Evolutionary conservation across 2,329 filamentous ascomycete species (phyloP).

Genomic region (Fusarium sp.): DNA sequence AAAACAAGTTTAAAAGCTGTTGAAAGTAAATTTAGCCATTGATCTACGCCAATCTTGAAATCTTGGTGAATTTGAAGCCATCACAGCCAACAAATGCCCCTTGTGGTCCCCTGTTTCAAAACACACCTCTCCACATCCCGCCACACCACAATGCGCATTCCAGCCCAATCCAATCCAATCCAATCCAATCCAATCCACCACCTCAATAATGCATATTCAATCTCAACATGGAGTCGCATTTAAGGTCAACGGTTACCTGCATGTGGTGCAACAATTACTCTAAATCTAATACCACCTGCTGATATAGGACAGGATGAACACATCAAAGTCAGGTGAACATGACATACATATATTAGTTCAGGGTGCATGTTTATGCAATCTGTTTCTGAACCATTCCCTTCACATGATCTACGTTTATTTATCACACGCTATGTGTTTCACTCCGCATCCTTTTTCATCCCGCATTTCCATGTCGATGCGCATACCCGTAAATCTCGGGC

Average conservation of each 20-base stretch:
- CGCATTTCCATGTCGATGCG: slow-evolving; percentile 26
- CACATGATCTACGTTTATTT: slow-evolving; percentile 25
- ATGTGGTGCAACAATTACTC: slow-evolving; percentile 8
- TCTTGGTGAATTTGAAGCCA: background rate
- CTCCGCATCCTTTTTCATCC: slow-evolving; percentile 37
- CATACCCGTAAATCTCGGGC: slow-evolving; percentile 24
- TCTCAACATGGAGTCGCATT: slow-evolving; percentile 1
- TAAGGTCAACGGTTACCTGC: slow-evolving; percentile 1
- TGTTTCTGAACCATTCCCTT: slow-evolving; percentile 9
- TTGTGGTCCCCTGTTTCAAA: slow-evolving; percentile 29
- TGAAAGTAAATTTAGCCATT: background rate
- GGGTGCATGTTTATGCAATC: slow-evolving; percentile 25
- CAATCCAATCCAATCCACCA: background rate
- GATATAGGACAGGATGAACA: background rate
- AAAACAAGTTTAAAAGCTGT: slow-evolving; percentile 5
- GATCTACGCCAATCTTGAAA: background rate
- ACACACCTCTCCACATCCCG: slow-evolving; percentile 26
- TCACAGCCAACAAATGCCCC: slow-evolving; percentile 17
- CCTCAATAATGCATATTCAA: background rate
- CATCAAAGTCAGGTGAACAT: slow-evolving; percentile 20
- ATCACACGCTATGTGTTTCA: slow-evolving; percentile 27
- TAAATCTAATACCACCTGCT: background rate
- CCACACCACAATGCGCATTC: slow-evolving; percentile 8
- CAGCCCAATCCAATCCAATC: slow-evolving; percentile 5
- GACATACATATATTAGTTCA: slow-evolving; percentile 12